These are phyloP conservation scores for Sarcomyxa edulis DNA, from an alignment of 768 basidiomycete species.

Conservation along the genomic window DNA sequence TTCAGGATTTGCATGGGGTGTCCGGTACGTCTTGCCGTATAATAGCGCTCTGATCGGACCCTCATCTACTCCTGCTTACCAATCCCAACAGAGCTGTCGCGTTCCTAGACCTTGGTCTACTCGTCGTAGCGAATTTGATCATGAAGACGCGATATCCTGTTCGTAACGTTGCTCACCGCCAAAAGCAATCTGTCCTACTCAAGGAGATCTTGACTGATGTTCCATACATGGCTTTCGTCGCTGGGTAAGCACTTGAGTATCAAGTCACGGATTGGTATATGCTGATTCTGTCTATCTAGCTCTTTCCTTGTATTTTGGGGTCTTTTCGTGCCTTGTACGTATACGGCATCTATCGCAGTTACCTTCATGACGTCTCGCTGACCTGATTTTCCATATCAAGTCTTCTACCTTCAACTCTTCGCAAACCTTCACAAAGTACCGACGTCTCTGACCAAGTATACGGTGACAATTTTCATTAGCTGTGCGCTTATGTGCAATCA, in stretches of 20 bases:
- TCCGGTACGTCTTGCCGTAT: slow-evolving; percentile 27
- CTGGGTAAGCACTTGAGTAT: slow-evolving; percentile 26
- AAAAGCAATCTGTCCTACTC: slow-evolving; percentile 16
- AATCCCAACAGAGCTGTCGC: slow-evolving; percentile 31
- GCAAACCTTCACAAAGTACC: slow-evolving; percentile 34
- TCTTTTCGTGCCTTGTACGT: slow-evolving; percentile 44
- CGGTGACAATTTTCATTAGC: slow-evolving; percentile 21
- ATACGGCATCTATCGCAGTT: neutral
- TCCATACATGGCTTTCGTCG: slow-evolving; percentile 34
- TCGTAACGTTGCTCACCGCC: slow-evolving; percentile 13
- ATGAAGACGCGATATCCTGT: slow-evolving; percentile 36
- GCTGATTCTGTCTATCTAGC: slow-evolving; percentile 15
- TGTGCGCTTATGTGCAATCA: neutral
- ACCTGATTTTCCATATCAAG: no score
- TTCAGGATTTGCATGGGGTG: slow-evolving; percentile 36
- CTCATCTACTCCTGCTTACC: slow-evolving; percentile 13
- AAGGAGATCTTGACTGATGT: slow-evolving; percentile 33
- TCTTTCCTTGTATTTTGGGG: slow-evolving; percentile 36
- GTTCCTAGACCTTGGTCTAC: slow-evolving; percentile 38
- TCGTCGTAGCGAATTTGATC: slow-evolving; percentile 36
- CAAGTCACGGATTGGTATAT: neutral
- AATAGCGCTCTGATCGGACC: slow-evolving; percentile 16
- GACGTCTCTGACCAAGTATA: slow-evolving; percentile 34
- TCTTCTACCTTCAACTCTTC: slow-evolving; percentile 50
- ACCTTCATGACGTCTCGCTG: neutral